phyloP scores from a whole-genome alignment of 495 filamentous ascomycete genomes.

The Penicillium argentinense region DNA sequence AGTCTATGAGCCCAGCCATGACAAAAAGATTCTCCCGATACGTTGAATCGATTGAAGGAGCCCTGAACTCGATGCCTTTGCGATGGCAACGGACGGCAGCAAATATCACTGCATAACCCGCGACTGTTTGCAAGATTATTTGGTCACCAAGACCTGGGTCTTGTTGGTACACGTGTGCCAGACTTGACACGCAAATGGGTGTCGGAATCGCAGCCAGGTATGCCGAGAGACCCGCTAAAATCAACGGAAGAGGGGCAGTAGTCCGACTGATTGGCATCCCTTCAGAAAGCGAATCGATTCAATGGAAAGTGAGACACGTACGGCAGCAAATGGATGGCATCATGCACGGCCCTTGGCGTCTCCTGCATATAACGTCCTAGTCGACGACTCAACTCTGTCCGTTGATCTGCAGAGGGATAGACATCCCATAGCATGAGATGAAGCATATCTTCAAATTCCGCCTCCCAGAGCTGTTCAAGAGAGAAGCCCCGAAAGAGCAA shows the following conservation, averaged over 20 bases:
- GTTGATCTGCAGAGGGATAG: slow-evolving; percentile 25
- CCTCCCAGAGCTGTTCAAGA: slow-evolving; percentile 33
- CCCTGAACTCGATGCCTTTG: slow-evolving; percentile 17
- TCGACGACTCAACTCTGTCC: slow-evolving; percentile 17
- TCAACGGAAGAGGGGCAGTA: slow-evolving; percentile 29
- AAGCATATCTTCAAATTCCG: slow-evolving; percentile 40
- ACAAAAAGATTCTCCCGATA: slow-evolving; percentile 38
- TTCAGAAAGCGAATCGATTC: not conserved
- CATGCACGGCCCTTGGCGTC: slow-evolving; percentile 26
- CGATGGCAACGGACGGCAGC: slow-evolving; percentile 32
- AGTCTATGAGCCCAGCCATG: slow-evolving; percentile 31
- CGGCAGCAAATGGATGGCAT: slow-evolving; percentile 29
- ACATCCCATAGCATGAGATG: slow-evolving; percentile 36
- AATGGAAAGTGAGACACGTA: slow-evolving; percentile 8
- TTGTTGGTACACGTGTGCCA: slow-evolving; percentile 29
- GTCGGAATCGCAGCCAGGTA: slow-evolving; percentile 27
- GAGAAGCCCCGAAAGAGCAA: slow-evolving; percentile 35
- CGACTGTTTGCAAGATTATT: slow-evolving; percentile 27
- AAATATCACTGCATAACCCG: slow-evolving; percentile 34
- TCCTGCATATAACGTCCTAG: slow-evolving; percentile 28
- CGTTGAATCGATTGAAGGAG: slow-evolving; percentile 14
- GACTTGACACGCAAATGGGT: slow-evolving; percentile 19
- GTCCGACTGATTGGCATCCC: slow-evolving; percentile 11
- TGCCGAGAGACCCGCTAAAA: slow-evolving; percentile 34
- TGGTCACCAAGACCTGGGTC: slow-evolving; percentile 20